Percentiles rank a stretch among this genome's conserved stretches.
Conservation (phyloP, 2,329 filamentous ascomycete genomes). For the Colletotrichum australisinense region DNA sequence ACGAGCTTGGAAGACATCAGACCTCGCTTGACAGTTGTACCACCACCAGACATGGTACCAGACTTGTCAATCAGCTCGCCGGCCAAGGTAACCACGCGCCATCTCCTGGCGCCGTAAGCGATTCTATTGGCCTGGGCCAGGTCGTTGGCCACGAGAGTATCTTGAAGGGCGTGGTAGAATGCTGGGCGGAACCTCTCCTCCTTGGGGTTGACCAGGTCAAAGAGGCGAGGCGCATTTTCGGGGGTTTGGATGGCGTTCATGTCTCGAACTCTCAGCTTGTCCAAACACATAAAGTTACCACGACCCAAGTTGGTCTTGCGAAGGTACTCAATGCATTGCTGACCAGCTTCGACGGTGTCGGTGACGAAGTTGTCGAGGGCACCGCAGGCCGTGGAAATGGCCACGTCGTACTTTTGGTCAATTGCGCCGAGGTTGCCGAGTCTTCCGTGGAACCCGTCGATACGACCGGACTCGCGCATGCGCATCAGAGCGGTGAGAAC, state of each 20-base stretch:
- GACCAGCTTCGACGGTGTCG: conserved; percentile 93
- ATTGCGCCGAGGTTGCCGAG: conserved; percentile 95
- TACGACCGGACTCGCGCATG: conserved; percentile 93
- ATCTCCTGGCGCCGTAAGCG: conserved; percentile 91
- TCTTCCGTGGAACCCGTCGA: conserved; percentile 96
- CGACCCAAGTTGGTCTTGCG: conserved; percentile 97
- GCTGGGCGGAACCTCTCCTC: conserved; percentile 88
- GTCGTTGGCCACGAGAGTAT: conserved; percentile 93
- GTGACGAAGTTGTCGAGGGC: conserved; percentile 96
- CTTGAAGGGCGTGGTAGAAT: conserved; percentile 95
- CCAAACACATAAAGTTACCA: conserved; percentile 96
- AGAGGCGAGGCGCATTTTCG: conserved; percentile 90
- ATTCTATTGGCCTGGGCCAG: conserved; percentile 97
- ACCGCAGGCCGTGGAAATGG: conserved; percentile 96
- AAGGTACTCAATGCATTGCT: conserved; percentile 97
- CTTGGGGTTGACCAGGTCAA: conserved; percentile 91
- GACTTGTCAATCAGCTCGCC: conserved; percentile 98
- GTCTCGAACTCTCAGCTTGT: conserved; percentile 84
- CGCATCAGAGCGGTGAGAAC: conserved; percentile 93
- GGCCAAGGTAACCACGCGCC: conserved; percentile 95
- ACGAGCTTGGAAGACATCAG: conserved; percentile 97
- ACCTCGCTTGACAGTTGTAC: conserved; percentile 88
- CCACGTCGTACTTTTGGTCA: conserved; percentile 93
- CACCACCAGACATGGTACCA: conserved; percentile 98
- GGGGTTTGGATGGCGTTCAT: conserved; percentile 86